phyloP scores from a whole-genome alignment of 768 basidiomycete genomes.

The Termitomyces sp. region DNA sequence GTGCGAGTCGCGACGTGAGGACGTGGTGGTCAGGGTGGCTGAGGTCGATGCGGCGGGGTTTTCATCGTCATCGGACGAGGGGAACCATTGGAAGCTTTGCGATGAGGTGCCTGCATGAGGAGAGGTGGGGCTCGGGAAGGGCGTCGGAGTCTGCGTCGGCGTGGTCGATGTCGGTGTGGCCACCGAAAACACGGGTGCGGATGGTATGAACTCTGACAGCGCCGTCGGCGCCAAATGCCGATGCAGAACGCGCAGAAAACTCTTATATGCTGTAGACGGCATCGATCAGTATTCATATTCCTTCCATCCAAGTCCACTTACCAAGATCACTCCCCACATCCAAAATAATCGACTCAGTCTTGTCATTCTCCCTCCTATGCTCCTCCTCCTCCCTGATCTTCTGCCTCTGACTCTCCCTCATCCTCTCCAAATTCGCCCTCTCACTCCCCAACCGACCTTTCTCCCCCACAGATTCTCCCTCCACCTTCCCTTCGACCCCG shows the following conservation, averaged over 20 bases:
- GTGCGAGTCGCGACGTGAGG: neutral
- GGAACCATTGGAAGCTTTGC: constrained; percentile 4
- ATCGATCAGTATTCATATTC: neutral
- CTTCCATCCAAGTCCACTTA: neutral
- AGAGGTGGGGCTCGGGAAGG: constrained; percentile 22
- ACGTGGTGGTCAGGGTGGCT: neutral
- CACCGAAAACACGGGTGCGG: constrained; percentile 12
- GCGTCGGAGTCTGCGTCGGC: constrained; percentile 22
- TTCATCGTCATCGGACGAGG: constrained; percentile 3
- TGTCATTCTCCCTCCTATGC: constrained; percentile 22
- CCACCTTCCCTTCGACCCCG: constrained; percentile 1
- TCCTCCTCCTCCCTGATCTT: constrained; percentile 13
- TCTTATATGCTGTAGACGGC: constrained; percentile 36
- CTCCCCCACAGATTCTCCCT: constrained; percentile 5
- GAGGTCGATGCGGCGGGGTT: neutral
- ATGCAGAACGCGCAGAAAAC: constrained; percentile 51
- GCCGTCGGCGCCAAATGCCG: constrained; percentile 32
- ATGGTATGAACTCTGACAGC: constrained; percentile 38
- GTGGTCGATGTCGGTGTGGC: constrained; percentile 16
- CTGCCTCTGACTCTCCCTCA: constrained; percentile 18
- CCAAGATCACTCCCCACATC: constrained; percentile 36
- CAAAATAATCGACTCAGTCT: constrained; percentile 47
- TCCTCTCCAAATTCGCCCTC: constrained; percentile 10
- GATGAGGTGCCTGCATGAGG: neutral
- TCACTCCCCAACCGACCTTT: constrained; percentile 14